Percentiles rank a stretch among this genome's conserved stretches.
Evolutionary conservation across 2,329 filamentous ascomycete species (phyloP).

Genomic region (Cladophialophora yegresii): DNA sequence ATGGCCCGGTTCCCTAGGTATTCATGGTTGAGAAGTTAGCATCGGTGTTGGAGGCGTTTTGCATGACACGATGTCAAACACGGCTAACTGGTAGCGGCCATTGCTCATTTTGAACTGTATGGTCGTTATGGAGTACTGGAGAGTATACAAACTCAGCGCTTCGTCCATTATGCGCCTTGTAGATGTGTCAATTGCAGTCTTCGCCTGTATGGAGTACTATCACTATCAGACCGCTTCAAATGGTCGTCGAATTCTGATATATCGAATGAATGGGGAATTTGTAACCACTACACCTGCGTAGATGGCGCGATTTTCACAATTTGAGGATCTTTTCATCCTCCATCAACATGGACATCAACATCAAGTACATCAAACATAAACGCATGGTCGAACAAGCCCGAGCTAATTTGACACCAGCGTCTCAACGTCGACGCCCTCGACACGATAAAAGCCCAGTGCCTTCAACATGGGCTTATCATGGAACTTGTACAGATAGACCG

Average conservation of each 20-base stretch:
- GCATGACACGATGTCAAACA: slow-evolving; percentile 10
- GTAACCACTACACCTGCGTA: background rate
- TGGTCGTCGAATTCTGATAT: background rate
- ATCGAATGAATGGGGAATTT: background rate
- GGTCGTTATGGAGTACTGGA: background rate
- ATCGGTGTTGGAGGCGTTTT: slow-evolving; percentile 28
- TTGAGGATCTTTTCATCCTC: background rate
- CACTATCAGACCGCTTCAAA: background rate
- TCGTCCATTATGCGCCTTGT: background rate
- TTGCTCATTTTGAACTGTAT: background rate
- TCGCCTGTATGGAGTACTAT: background rate
- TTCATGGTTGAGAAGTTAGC: slow-evolving; percentile 25
- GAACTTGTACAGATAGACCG: slow-evolving; percentile 53
- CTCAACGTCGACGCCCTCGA: slow-evolving; percentile 46
- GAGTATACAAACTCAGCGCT: background rate
- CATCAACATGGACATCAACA: background rate
- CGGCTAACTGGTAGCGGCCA: background rate
- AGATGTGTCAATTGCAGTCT: background rate
- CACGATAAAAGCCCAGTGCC: slow-evolving; percentile 54
- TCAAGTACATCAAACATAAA: background rate
- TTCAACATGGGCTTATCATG: slow-evolving; percentile 59
- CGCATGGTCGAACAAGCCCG: background rate
- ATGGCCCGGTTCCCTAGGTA: background rate
- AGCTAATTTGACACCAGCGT: slow-evolving; percentile 41
- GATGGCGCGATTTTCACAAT: background rate